phyloP scores from a whole-genome alignment of 2,329 filamentous ascomycete genomes.

The Mollisia scopiformis region DNA sequence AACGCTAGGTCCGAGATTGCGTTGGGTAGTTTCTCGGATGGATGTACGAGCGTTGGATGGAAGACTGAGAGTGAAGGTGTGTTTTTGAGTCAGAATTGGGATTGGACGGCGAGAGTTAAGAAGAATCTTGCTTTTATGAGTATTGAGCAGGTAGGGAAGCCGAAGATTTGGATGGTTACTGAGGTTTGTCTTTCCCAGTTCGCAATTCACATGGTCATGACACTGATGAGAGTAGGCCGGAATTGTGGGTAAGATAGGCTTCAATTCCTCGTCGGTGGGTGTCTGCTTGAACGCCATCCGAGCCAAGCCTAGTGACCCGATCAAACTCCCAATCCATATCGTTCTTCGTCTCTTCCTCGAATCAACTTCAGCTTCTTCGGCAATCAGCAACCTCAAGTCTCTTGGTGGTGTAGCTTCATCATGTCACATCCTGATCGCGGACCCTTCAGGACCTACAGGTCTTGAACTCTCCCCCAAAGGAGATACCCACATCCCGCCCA shows the following conservation, averaged over 20 bases:
- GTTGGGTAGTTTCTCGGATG: constrained; percentile 51
- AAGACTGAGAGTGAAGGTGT: constrained; percentile 31
- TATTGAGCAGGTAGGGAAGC: constrained; percentile 17
- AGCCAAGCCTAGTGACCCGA: constrained; percentile 49
- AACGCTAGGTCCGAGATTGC: constrained; percentile 55
- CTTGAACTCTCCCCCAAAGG: constrained; percentile 48
- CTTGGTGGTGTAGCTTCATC: constrained; percentile 55
- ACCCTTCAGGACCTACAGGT: constrained; percentile 40
- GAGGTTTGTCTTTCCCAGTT: constrained; percentile 30
- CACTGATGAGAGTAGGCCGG: constrained; percentile 24
- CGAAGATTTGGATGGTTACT: constrained; percentile 27
- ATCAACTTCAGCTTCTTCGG: constrained; percentile 45
- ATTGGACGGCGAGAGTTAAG: constrained; percentile 26
- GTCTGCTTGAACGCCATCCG: constrained; percentile 59
- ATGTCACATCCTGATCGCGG: constrained; percentile 57
- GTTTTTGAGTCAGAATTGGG: constrained; percentile 32
- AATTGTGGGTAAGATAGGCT: constrained; percentile 50
- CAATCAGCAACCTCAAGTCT: constrained; percentile 45
- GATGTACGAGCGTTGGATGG: constrained; percentile 51
- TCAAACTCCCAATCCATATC: constrained; percentile 55
- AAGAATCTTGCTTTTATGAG: constrained; percentile 23
- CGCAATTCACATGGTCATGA: neutral
- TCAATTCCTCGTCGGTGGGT: constrained; percentile 57
- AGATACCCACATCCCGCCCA: constrained; percentile 28
- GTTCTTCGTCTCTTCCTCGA: constrained; percentile 56